Base-by-base conservation (phyloP, 805 yeast genomes). In the Ogataea henricii region DNA sequence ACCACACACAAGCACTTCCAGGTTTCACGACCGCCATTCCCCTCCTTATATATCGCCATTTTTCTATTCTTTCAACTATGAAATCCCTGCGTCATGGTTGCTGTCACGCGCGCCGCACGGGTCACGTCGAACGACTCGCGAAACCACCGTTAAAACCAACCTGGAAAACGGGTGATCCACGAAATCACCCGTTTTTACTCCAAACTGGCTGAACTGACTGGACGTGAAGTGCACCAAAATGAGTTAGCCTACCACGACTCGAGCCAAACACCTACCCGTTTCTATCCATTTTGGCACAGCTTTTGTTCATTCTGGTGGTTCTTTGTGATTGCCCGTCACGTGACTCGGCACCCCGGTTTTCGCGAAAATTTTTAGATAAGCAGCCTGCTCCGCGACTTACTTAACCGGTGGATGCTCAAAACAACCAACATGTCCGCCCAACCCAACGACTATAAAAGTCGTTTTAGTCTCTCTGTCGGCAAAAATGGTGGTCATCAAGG, bases 401-500 rank as follows among this genome's bases (percentile, higher is more conserved):
- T n/a, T 14, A 5, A 32, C 14, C 32, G n/a, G 32, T 29, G 6
- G 13, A 6, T 22, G 16, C 34, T 30, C 34, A 14, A 12, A 30
- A n/a, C 8, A 27, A 27, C 30, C n/a, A 6, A 9, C n/a, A 27
- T 9, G n/a, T 5, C 30, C 4, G 8, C 30, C 10, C 30, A 27
- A 23, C 6, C 6, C 6, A 9, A 23, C 6, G 26, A 23, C 26
- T 7, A 6, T 7, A 23, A 6, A 6, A 23, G 26, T 23, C 26
- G 6, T 23, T 23, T 23, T 23, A 9, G 9, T 7, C 26, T 23
- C n/a, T n/a, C n/a, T n/a, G n/a, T n/a, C n/a, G n/a, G n/a, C n/a
- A n/a, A 17, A 23, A 21, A 76, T 77, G 81, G 72, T 67, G 4
- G 64, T 80, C 12, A 62, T 57, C 20, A 73, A 54, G 71, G 77